Percentiles rank a stretch among this genome's conserved stretches.
Evolutionary conservation across 768 basidiomycete species (phyloP).

Genomic region (Termitomyces titanicus): DNA sequence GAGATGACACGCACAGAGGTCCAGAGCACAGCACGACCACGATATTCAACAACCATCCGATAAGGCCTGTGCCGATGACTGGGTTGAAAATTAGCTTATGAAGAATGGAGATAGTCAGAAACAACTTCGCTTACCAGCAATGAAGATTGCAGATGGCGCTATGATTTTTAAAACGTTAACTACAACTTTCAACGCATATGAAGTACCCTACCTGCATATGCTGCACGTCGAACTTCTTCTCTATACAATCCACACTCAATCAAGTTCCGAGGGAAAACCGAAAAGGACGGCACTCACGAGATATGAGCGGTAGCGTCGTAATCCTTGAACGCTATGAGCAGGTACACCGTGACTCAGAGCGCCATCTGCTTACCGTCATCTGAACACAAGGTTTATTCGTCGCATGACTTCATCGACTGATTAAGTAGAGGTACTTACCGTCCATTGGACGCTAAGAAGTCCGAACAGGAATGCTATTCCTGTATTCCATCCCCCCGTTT

Average conservation of each 20-base stretch:
- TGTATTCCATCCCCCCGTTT: slow-evolving; percentile 74
- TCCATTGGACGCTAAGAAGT: slow-evolving; percentile 85
- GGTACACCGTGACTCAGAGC: background rate
- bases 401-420: background rate
- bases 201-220: slow-evolving; percentile 56
- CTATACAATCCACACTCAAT: slow-evolving; percentile 34
- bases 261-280: background rate
- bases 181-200: background rate
- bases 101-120: too few relatives aligned
- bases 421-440: slow-evolving; percentile 39
- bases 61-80: slow-evolving; percentile 72
- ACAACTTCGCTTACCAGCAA: slow-evolving; percentile 15
- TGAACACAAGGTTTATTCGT: slow-evolving; percentile 19
- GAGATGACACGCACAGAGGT: slow-evolving; percentile 45
- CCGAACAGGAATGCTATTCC: slow-evolving; percentile 86
- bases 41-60: slow-evolving; percentile 88
- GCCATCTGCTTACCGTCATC: slow-evolving; percentile 50
- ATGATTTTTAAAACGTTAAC: slow-evolving; percentile 1
- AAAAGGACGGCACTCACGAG: slow-evolving; percentile 46
- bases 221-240: slow-evolving; percentile 78
- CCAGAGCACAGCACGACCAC: slow-evolving; percentile 84
- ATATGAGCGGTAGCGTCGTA: slow-evolving; percentile 83
- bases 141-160: slow-evolving; percentile 27
- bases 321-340: slow-evolving; percentile 38
- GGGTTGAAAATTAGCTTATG: background rate